Evolutionary conservation across 169 alveolate species (phyloP).

Genomic region (Plasmodium billcollinsi): DNA sequence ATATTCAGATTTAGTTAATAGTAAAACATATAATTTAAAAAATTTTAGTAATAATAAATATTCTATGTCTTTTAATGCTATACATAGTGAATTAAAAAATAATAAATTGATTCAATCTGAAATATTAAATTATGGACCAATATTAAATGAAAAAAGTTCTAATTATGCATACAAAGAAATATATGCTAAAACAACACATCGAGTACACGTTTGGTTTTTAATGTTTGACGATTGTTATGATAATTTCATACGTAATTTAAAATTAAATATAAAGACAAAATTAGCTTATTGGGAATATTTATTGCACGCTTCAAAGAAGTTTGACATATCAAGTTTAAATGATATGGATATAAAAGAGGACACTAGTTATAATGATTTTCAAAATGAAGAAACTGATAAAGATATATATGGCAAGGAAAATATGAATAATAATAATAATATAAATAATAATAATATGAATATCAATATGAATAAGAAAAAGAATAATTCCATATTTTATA

Average conservation of each 20-base stretch:
- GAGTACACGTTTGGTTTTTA: slow-evolving; percentile 73
- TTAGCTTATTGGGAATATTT: slow-evolving; percentile 74
- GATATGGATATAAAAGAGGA: background rate
- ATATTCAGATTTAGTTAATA: slow-evolving; percentile 57
- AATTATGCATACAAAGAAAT: slow-evolving; percentile 45
- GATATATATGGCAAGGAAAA: background rate
- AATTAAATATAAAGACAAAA: slow-evolving; percentile 63
- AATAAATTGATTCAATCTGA: slow-evolving; percentile 50
- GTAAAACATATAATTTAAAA: slow-evolving; percentile 58
- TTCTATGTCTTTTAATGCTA: slow-evolving; percentile 22
- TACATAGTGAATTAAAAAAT: slow-evolving; percentile 41
- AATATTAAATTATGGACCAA: slow-evolving; percentile 22
- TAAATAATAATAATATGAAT: too few relatives aligned
- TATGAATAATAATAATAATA: too few relatives aligned
- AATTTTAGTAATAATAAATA: slow-evolving; percentile 57
- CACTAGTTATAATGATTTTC: background rate
- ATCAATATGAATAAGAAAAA: too few relatives aligned
- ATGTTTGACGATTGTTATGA: slow-evolving; percentile 71
- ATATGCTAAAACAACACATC: slow-evolving; percentile 67
- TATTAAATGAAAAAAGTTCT: slow-evolving; percentile 24
- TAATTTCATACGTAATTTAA: slow-evolving; percentile 50
- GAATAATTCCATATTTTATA: slow-evolving; percentile 8
- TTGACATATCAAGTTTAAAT: slow-evolving; percentile 24
- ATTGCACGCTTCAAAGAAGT: slow-evolving; percentile 26
- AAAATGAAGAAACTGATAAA: background rate